phyloP scores from a whole-genome alignment of 352 stramenopile species.

The Poterioochromonas sp. region DNA sequence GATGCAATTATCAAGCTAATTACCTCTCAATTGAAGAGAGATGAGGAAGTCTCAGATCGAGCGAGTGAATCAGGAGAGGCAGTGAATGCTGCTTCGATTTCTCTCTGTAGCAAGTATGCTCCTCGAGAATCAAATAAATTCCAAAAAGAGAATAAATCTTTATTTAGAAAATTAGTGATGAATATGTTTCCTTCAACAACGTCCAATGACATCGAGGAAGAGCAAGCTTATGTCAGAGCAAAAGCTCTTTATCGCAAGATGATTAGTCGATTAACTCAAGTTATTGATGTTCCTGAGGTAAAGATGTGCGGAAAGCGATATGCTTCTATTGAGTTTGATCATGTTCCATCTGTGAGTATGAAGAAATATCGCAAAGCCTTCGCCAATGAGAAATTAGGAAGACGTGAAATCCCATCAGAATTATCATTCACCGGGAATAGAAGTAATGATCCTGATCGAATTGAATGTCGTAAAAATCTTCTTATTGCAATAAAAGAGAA shows the following conservation, averaged over 20 bases:
- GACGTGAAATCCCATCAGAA: neutral
- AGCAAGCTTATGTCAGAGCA: neutral
- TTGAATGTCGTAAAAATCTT: slow-evolving; percentile 36
- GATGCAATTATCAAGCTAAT: neutral
- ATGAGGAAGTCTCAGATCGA: too few relatives aligned
- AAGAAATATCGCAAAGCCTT: slow-evolving; percentile 42
- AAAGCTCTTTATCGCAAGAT: slow-evolving; percentile 41
- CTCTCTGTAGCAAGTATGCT: neutral
- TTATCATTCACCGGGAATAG: slow-evolving; percentile 32
- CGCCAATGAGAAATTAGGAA: slow-evolving; percentile 46
- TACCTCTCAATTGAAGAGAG: neutral
- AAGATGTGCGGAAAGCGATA: slow-evolving; percentile 42
- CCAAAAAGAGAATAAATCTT: neutral
- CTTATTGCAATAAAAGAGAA: neutral
- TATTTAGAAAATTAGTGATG: neutral
- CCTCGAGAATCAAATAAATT: neutral
- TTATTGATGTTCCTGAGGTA: slow-evolving; percentile 45
- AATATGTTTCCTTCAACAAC: neutral
- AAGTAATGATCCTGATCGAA: slow-evolving; percentile 44
- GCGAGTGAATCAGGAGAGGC: neutral
- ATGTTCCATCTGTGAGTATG: slow-evolving; percentile 41
- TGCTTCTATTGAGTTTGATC: slow-evolving; percentile 44
- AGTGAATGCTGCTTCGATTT: neutral
- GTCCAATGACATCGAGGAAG: too few relatives aligned
- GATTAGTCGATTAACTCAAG: slow-evolving; percentile 37